Base-by-base conservation (phyloP, 495 filamentous ascomycete species). In the Podospora pseudopauciseta region DNA sequence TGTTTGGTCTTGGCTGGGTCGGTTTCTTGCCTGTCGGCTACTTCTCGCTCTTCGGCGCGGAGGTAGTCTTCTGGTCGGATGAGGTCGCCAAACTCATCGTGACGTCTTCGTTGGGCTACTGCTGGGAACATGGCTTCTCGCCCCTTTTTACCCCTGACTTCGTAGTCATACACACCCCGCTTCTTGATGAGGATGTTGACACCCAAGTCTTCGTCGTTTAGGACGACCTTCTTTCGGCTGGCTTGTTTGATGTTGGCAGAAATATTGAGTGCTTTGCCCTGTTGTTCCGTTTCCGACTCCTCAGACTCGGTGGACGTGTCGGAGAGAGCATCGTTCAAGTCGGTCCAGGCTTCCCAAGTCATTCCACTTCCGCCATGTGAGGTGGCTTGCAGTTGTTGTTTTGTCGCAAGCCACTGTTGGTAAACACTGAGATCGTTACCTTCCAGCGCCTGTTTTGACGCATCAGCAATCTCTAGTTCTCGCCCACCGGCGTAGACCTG, bases 11-110 rank as follows among this genome's bases (percentile, higher is more conserved):
- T 78, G 72, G 68, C 66, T 71, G 86, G 78, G 49, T 81, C 80
- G 65, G 81, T 71, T 59, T 86, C 83, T 65, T 84, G 85, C 62
- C 80, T 87, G 62, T 94, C 91, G 19, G 88, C 86, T 64, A 96
- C 92, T 68, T 97, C 93, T 27, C 90, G 85, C 78, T 98, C 95
- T 73, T 99, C 95, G 0, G 93, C 94, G 59, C 94, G 85, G n/a
- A 97, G 83, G 74, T 92, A 99, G 54, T 97, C 95, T 66, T 98
- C 95, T 0, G 94, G 92, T 60, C 92, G 85, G 71, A 98, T 96
- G 65, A 94, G 80, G 69, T 98, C 96, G 57, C 95, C 95, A 74
- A 92, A 98, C 67, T 97, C 94, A 77, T 98, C 96, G 13, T 83
- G 86, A 27, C 93, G 89, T 76, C 89, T 90, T 67, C 93, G 84